phyloP scores from a whole-genome alignment of 2,329 filamentous ascomycete genomes.

The Alternaria tenuissima region DNA sequence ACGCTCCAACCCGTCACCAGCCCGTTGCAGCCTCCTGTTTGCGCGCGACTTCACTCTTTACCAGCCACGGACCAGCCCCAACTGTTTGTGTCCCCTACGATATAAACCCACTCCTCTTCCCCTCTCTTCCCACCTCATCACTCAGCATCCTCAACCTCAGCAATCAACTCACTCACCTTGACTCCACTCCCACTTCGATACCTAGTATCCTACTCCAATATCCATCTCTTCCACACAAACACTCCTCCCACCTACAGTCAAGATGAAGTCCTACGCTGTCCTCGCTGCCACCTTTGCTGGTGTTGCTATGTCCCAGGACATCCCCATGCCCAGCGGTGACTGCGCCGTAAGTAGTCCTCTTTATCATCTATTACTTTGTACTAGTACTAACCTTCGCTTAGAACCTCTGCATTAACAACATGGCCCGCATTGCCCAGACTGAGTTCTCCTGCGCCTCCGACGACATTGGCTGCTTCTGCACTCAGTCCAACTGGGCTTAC shows the following conservation, averaged over 20 bases:
- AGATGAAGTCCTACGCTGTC: constrained; percentile 53
- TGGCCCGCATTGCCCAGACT: constrained; percentile 51
- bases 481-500: constrained; percentile 55
- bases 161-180: constrained; percentile 20
- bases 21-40: constrained; percentile 16
- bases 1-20: constrained; percentile 19
- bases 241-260: constrained; percentile 23
- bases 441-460: constrained; percentile 52
- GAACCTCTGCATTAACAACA: constrained; percentile 57
- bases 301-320: constrained; percentile 46
- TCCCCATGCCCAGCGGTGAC: constrained; percentile 21
- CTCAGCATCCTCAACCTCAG: constrained; percentile 21
- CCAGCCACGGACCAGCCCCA: constrained; percentile 25
- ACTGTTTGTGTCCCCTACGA: constrained; percentile 13
- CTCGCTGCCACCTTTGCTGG: constrained; percentile 44
- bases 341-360: constrained; percentile 48
- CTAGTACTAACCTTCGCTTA: constrained; percentile 25
- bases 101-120: constrained; percentile 27
- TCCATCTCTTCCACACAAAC: constrained; percentile 21
- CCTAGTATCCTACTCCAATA: constrained; percentile 17
- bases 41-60: constrained; percentile 18
- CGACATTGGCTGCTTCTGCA: constrained; percentile 56
- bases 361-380: too few species aligned
- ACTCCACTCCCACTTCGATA: constrained; percentile 20
- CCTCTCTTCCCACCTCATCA: constrained; percentile 4